Conservation (phyloP, 768 basidiomycete genomes). For the Lanmaoa pseudosensibilis region DNA sequence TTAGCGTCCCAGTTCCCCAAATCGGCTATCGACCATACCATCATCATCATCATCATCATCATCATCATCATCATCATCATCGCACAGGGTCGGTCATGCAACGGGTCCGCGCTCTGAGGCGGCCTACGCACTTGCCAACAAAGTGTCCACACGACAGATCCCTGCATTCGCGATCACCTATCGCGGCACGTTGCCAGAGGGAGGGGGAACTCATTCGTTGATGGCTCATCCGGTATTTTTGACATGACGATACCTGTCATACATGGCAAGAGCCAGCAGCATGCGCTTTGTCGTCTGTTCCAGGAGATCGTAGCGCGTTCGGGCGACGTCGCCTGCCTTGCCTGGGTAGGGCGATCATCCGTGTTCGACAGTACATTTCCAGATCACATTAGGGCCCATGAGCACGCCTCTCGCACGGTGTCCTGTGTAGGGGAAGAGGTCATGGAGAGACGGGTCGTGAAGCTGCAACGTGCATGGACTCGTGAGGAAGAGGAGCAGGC, state of each 20-base stretch:
- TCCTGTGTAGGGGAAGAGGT: conserved; percentile 1
- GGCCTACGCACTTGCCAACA: conserved; percentile 5
- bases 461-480: conserved; percentile 2
- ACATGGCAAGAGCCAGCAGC: conserved; percentile 15
- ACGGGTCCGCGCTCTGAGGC: neutral
- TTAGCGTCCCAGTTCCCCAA: conserved; percentile 28
- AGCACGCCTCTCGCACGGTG: neutral
- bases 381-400: conserved; percentile 15
- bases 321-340: conserved; percentile 20
- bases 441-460: neutral
- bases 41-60: too few species aligned
- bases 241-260: conserved; percentile 16
- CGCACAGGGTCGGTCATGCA: too few species aligned
- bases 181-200: neutral
- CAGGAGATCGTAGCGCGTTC: conserved; percentile 19
- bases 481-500: conserved; percentile 1
- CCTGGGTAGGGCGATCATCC: conserved; percentile 22
- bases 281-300: conserved; percentile 22
- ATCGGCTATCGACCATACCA: conserved; percentile 4
- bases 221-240: conserved; percentile 23
- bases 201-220: neutral
- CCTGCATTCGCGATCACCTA: conserved; percentile 19
- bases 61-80: too few species aligned
- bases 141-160: conserved; percentile 1
- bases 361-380: conserved; percentile 26